Percentiles rank a stretch among this genome's conserved stretches.
Conservation (phyloP, 2,329 filamentous ascomycete genomes). For the Berkeleyomyces rouxiae region DNA sequence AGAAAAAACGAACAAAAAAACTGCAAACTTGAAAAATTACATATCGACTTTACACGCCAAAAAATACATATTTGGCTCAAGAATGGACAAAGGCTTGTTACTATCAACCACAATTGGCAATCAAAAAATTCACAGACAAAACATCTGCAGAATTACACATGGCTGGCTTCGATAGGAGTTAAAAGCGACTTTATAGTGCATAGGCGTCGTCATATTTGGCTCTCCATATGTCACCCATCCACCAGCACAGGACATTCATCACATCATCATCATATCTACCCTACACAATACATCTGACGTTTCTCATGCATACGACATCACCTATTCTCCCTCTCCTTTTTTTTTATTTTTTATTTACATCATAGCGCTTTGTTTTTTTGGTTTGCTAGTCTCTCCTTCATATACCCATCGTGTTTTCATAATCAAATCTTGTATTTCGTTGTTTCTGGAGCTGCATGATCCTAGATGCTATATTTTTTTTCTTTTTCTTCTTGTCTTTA, state of each 20-base stretch:
- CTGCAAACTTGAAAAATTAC: slow-evolving; percentile 11
- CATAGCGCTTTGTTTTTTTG: background rate
- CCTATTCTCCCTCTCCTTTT: background rate
- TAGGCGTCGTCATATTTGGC: no score
- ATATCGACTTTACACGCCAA: background rate
- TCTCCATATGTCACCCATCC: no score
- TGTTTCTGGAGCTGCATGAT: background rate
- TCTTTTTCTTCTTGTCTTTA: background rate
- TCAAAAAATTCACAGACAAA: background rate
- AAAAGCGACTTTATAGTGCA: no score
- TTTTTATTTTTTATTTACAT: background rate
- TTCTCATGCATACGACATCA: background rate
- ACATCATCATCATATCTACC: no score
- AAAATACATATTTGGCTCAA: slow-evolving; percentile 4
- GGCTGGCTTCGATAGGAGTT: background rate
- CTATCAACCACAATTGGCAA: background rate
- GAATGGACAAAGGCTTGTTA: background rate
- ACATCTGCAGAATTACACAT: background rate
- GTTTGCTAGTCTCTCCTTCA: background rate
- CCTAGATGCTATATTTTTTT: background rate
- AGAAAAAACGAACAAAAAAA: slow-evolving; percentile 13
- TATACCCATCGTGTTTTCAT: background rate
- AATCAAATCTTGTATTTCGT: background rate
- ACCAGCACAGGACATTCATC: no score
- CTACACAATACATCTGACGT: background rate